phyloP scores from a whole-genome alignment of 805 yeast genomes.

The Saccharomycopsis malanga region DNA sequence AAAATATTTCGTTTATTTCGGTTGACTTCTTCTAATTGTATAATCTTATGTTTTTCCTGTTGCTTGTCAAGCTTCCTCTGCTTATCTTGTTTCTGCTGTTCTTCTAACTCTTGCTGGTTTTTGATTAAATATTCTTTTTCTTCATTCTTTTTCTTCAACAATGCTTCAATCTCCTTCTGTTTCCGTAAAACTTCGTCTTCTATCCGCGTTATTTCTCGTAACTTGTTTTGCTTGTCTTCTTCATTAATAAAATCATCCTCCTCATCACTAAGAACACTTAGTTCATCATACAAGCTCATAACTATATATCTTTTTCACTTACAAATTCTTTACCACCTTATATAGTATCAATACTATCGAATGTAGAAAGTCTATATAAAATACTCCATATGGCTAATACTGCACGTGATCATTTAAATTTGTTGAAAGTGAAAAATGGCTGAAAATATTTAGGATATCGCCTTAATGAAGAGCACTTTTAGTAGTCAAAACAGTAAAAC shows the following conservation, averaged over 20 bases:
- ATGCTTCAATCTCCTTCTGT: slow-evolving; percentile 18
- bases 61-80: not conserved
- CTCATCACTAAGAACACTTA: slow-evolving; percentile 9
- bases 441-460: too few relatives aligned
- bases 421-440: too few relatives aligned
- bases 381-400: too few relatives aligned
- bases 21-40: not conserved
- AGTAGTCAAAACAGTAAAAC: too few relatives aligned
- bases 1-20: slow-evolving; percentile 2
- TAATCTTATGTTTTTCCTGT: not conserved
- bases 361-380: too few relatives aligned
- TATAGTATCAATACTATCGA: too few relatives aligned
- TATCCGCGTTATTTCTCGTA: slow-evolving; percentile 14
- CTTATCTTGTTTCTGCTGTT: not conserved
- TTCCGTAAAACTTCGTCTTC: slow-evolving; percentile 12
- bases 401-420: too few relatives aligned
- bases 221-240: slow-evolving; percentile 17
- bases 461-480: too few relatives aligned
- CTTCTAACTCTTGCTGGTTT: not conserved
- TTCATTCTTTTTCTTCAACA: slow-evolving; percentile 8
- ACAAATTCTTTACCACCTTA: too few relatives aligned
- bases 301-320: too few relatives aligned
- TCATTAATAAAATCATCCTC: slow-evolving; percentile 17
- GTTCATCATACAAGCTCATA: not conserved
- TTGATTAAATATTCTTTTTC: slow-evolving; percentile 3